Evolutionary conservation across 345 rosid species (phyloP).

Genomic region (Euclidium syriacum): DNA sequence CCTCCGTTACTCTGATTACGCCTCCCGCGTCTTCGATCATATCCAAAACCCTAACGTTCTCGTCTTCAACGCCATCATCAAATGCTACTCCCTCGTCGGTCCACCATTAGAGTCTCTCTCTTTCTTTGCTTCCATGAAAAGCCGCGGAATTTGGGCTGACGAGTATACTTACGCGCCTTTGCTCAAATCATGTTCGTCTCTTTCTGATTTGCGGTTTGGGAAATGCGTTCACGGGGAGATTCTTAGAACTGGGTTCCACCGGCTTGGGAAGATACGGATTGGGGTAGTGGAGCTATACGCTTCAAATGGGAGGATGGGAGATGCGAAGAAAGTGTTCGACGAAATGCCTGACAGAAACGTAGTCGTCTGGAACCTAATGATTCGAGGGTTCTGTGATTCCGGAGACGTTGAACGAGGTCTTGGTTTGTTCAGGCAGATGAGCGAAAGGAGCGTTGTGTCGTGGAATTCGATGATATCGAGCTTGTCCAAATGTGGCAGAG

Average conservation of each 20-base stretch:
- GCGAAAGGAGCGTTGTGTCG: constrained; percentile 44
- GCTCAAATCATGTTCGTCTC: constrained; percentile 52
- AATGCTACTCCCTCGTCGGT: constrained; percentile 48
- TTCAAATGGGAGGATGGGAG: constrained; percentile 43
- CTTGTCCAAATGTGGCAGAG: constrained; percentile 51
- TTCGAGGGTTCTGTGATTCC: constrained; percentile 52
- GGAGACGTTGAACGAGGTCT: constrained; percentile 53
- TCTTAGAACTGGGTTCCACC: constrained; percentile 40
- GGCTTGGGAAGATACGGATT: constrained; percentile 43
- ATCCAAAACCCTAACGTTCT: constrained; percentile 42
- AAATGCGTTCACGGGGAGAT: constrained; percentile 50
- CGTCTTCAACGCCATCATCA: constrained; percentile 62
- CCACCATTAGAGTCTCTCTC: constrained; percentile 44
- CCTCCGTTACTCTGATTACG: constrained; percentile 42
- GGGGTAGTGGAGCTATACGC: constrained; percentile 58
- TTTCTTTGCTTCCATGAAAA: constrained; percentile 46
- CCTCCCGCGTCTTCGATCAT: constrained; percentile 38
- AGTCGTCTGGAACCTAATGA: constrained; percentile 62
- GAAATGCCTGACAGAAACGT: constrained; percentile 49
- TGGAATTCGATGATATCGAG: constrained; percentile 69
- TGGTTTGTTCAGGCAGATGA: constrained; percentile 47
- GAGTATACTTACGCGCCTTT: constrained; percentile 70
- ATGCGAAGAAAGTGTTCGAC: constrained; percentile 52
- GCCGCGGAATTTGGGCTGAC: constrained; percentile 52
- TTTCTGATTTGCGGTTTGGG: constrained; percentile 37